Conservation (phyloP, 179 eudicot genomes). For the Camellia oleifera region DNA sequence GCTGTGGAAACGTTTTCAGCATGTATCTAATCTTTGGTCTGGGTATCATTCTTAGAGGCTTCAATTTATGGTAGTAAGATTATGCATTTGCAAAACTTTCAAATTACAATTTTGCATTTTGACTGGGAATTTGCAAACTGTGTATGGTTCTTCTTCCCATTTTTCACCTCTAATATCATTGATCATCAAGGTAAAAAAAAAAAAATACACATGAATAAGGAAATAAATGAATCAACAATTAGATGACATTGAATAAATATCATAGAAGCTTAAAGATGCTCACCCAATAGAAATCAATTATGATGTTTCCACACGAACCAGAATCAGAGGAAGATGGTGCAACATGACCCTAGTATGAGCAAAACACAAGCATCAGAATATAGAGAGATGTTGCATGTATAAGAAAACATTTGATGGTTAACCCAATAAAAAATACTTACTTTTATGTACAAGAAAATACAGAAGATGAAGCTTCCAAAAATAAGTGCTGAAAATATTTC, state of each 20-base stretch:
- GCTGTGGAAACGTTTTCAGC: not conserved
- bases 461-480: constrained; percentile 88
- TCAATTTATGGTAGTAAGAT: not conserved
- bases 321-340: constrained; percentile 96
- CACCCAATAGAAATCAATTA: constrained; percentile 97
- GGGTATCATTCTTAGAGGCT: not conserved
- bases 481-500: constrained; percentile 92
- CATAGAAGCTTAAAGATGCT: constrained; percentile 25
- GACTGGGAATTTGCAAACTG: constrained; percentile 5
- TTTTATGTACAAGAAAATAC: constrained; percentile 77
- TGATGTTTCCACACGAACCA: constrained; percentile 87
- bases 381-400: not conserved
- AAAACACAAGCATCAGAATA: constrained; percentile 34
- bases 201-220: not conserved
- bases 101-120: not conserved
- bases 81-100: not conserved
- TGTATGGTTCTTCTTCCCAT: not conserved
- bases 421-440: constrained; percentile 32
- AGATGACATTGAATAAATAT: not conserved
- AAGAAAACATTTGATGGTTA: not conserved
- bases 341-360: constrained; percentile 65
- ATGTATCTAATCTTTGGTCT: not conserved
- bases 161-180: not conserved
- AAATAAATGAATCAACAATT: constrained; percentile 1
- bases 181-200: not conserved